Evolutionary conservation across 345 rosid genomes (phyloP), one percentile per base, ranked within the genome.

Genomic region (Mangifera indica): DNA sequence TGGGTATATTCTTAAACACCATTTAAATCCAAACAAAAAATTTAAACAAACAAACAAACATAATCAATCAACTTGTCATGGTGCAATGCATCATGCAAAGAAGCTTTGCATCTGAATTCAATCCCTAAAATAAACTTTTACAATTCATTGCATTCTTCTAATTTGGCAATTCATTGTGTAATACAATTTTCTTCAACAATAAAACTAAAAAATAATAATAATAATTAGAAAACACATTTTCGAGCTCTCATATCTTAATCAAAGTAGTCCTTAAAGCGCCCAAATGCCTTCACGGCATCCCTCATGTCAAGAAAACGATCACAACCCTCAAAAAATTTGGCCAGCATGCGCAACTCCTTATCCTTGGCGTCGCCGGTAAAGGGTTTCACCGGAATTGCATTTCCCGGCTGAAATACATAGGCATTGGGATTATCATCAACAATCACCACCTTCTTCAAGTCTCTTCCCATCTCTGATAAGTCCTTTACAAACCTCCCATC

Each of bases 391-490:
- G 97, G 97, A 60, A 94, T 81, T 0, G 97, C 97, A 26, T 90
- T 94, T 58, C 87, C 89, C 2, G 97, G 97, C 69, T 94, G 98
- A 61, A 83, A 79, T 57, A 71, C 66, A 70, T 90, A 94, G 6
- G 91, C 81, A 49, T 89, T 85, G 0, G 97, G 98, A 66, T 94
- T 94, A 17, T 94, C 98, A 14, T 94, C 98, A 17, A 94, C 89
- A n/a, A 92, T 90, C 74, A 89, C 92, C 21, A 80, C 86, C 21
- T 74, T 84, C 45, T 74, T 77, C 81, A 90, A 37, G 56, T 92
- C 91, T 74, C 95, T 88, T 72, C 88, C 89, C 79, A 81, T 78
- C 54, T 78, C 76, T 17, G 93, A 84, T 81, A 94, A 82, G 78
- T 94, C 97, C 79, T 92, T 94, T 21, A 87, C 91, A 44, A 79